Conservation (phyloP, 768 basidiomycete species). For the Mrakia gelida region DNA sequence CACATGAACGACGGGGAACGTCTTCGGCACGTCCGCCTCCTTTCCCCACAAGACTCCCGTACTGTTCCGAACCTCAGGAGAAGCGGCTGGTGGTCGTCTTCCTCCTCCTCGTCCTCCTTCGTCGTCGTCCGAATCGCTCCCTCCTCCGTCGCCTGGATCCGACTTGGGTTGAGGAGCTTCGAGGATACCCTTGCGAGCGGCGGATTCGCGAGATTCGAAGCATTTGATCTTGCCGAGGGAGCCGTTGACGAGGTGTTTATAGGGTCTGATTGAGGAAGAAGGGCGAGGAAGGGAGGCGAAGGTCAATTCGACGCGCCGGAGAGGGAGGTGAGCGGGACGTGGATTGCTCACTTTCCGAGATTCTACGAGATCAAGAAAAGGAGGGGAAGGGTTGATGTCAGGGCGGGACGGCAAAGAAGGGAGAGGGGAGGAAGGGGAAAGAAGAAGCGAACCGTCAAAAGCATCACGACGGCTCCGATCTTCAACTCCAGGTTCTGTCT, state of each 20-base stretch:
- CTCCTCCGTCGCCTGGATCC: background rate
- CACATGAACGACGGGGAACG: background rate
- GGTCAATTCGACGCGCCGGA: background rate
- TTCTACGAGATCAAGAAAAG: background rate
- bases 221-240: slow-evolving; percentile 10
- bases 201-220: background rate
- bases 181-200: background rate
- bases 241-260: slow-evolving; percentile 12
- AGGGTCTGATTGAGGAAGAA: background rate
- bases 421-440: no score
- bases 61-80: background rate
- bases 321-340: background rate
- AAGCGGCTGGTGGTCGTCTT: background rate
- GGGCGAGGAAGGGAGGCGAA: background rate
- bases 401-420: no score
- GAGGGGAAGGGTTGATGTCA: no score
- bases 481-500: background rate
- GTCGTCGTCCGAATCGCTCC: background rate
- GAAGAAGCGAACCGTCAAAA: background rate
- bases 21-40: background rate
- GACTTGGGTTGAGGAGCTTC: background rate
- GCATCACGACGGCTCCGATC: slow-evolving; percentile 12
- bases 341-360: background rate
- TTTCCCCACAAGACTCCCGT: background rate
- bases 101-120: background rate